These are phyloP conservation scores for Clitopilus passeckerianus DNA, from an alignment of 768 basidiomycete genomes.

Conservation along the genomic window DNA sequence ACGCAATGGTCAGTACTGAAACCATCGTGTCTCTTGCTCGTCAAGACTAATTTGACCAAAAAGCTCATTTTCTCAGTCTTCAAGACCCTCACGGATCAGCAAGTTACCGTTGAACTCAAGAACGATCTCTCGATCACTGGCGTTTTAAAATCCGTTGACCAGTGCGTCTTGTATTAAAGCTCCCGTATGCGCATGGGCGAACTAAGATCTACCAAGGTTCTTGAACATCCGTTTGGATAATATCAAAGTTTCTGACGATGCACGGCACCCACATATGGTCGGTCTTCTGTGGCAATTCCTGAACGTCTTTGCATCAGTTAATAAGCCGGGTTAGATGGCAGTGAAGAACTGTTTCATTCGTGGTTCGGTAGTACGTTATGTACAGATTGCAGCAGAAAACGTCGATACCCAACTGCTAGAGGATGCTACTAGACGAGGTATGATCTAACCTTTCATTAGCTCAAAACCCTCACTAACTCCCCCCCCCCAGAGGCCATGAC, in stretches of 20 bases:
- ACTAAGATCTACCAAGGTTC: slow-evolving; percentile 47
- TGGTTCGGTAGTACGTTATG: slow-evolving; percentile 97
- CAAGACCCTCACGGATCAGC: slow-evolving; percentile 97
- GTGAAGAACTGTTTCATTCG: slow-evolving; percentile 99
- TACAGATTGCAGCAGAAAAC: slow-evolving; percentile 86
- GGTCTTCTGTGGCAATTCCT: slow-evolving; percentile 12
- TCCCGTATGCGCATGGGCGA: not conserved
- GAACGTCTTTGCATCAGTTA: not conserved
- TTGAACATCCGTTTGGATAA: slow-evolving; percentile 95
- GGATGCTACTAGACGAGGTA: slow-evolving; percentile 95
- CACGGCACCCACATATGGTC: slow-evolving; percentile 97
- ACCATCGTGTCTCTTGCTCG: not conserved
- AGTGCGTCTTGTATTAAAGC: slow-evolving; percentile 47
- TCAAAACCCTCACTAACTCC: not conserved
- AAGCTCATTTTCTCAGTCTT: slow-evolving; percentile 97
- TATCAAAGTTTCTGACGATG: slow-evolving; percentile 89
- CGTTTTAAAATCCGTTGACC: slow-evolving; percentile 95
- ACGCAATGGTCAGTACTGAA: not conserved
- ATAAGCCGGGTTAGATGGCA: slow-evolving; percentile 57
- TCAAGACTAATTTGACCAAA: not conserved
- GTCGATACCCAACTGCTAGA: slow-evolving; percentile 95
- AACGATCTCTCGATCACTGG: slow-evolving; percentile 98
- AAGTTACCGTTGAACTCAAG: slow-evolving; percentile 96
- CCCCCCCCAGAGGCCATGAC: slow-evolving; percentile 36
- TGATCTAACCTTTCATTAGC: slow-evolving; percentile 9